Conservation (phyloP, 1,284 basidiomycete species). For the Ustanciosporium gigantosporum region DNA sequence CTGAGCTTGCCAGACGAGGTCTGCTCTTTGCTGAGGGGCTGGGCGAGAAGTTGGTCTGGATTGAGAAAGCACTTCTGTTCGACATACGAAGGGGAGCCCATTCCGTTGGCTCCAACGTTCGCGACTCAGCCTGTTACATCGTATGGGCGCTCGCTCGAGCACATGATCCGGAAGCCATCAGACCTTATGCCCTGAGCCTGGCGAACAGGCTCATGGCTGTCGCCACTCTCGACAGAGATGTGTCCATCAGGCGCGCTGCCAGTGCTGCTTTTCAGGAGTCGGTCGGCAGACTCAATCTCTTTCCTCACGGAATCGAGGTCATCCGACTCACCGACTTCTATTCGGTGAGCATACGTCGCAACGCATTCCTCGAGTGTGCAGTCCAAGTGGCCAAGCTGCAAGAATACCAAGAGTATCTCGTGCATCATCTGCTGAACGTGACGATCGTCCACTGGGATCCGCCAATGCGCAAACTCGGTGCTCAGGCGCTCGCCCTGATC, state of each 20-base stretch:
- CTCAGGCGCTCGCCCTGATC: slow-evolving; percentile 74
- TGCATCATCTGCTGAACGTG: slow-evolving; percentile 75
- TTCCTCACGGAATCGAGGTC: slow-evolving; percentile 91
- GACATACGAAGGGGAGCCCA: slow-evolving; percentile 89
- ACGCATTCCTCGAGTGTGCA: slow-evolving; percentile 80
- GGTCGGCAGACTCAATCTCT: slow-evolving; percentile 80
- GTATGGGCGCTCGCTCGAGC: slow-evolving; percentile 86
- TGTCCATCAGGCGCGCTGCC: slow-evolving; percentile 91
- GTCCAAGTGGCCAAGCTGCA: slow-evolving; percentile 81
- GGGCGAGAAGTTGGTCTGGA: slow-evolving; percentile 42
- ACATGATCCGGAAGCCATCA: slow-evolving; percentile 66
- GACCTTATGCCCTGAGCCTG: slow-evolving; percentile 67
- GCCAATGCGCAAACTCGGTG: slow-evolving; percentile 77
- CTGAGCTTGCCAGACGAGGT: slow-evolving; percentile 84
- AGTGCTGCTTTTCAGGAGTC: slow-evolving; percentile 98
- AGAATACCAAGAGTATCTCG: slow-evolving; percentile 73
- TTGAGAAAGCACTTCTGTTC: slow-evolving; percentile 73
- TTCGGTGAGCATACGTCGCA: slow-evolving; percentile 80
- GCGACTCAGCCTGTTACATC: slow-evolving; percentile 92
- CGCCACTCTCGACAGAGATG: slow-evolving; percentile 86
- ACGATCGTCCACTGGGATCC: slow-evolving; percentile 88
- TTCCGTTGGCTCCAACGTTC: slow-evolving; percentile 88
- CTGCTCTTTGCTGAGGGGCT: slow-evolving; percentile 61
- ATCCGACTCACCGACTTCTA: slow-evolving; percentile 91
- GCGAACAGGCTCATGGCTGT: slow-evolving; percentile 76